Evolutionary conservation across 768 basidiomycete species (phyloP).

Genomic region (Tylopilus plumbeoviolaceoides): DNA sequence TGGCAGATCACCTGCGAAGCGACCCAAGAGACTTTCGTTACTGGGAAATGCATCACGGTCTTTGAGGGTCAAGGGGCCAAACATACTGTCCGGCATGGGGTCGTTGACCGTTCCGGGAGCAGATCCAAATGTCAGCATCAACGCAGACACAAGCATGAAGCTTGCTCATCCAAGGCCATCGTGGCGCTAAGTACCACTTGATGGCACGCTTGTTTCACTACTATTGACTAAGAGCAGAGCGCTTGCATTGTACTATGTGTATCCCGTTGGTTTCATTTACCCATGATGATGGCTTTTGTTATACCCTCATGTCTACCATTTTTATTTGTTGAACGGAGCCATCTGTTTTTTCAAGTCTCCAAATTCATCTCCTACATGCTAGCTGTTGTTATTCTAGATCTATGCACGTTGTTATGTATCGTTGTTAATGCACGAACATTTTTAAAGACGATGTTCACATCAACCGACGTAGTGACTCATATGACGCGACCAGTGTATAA

Average conservation of each 20-base stretch:
- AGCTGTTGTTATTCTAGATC: slow-evolving; percentile 25
- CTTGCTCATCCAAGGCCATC: slow-evolving; percentile 42
- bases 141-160: slow-evolving; percentile 48
- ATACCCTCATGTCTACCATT: slow-evolving; percentile 16
- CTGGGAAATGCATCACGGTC: slow-evolving; percentile 38
- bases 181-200: slow-evolving; percentile 46
- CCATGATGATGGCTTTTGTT: slow-evolving; percentile 15
- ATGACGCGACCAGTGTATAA: background rate
- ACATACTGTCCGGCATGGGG: slow-evolving; percentile 29
- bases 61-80: slow-evolving; percentile 30
- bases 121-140: slow-evolving; percentile 40
- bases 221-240: slow-evolving; percentile 9
- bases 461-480: background rate
- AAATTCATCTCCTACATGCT: slow-evolving; percentile 14
- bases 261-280: slow-evolving; percentile 8
- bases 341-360: slow-evolving; percentile 1
- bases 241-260: slow-evolving; percentile 17
- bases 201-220: slow-evolving; percentile 4
- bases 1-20: slow-evolving; percentile 53
- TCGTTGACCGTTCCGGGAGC: slow-evolving; percentile 29
- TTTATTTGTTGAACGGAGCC: slow-evolving; percentile 5
- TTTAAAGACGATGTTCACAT: background rate
- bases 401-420: slow-evolving; percentile 24
- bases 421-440: slow-evolving; percentile 13
- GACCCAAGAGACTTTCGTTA: slow-evolving; percentile 55